Conservation (phyloP, 2,329 filamentous ascomycete genomes). For the Beauveria australis region DNA sequence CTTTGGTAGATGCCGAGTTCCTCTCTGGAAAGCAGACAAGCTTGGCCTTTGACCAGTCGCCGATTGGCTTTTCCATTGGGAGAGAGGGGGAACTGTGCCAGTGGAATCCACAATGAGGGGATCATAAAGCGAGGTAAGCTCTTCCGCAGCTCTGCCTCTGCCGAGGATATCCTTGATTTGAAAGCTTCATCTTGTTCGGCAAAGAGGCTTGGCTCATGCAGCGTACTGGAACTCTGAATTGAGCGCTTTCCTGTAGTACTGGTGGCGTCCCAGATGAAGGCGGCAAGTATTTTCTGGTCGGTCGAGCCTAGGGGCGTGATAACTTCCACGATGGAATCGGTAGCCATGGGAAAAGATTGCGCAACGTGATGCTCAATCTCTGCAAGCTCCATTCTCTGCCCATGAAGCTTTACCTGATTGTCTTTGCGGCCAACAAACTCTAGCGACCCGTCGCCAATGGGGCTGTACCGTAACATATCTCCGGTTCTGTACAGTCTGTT, state of each 20-base stretch:
- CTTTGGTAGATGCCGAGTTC: neutral
- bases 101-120: neutral
- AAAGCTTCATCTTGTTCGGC: neutral
- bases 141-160: neutral
- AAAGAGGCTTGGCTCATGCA: neutral
- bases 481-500: neutral
- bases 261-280: conserved; percentile 1
- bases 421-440: conserved; percentile 13
- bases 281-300: conserved; percentile 28
- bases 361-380: conserved; percentile 21
- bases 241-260: neutral
- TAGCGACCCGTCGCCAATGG: conserved; percentile 11
- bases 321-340: conserved; percentile 31
- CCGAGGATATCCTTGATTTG: neutral
- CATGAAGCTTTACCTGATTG: conserved; percentile 13
- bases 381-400: conserved; percentile 17
- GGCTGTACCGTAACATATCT: conserved; percentile 12
- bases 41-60: neutral
- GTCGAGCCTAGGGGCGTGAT: neutral
- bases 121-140: neutral
- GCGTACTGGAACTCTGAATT: neutral
- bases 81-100: neutral
- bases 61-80: neutral
- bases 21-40: neutral
- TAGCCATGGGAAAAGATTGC: neutral